These are phyloP conservation scores for Akebia trifoliata DNA, from an alignment of 164 flowering plant species.

Conservation along the genomic window DNA sequence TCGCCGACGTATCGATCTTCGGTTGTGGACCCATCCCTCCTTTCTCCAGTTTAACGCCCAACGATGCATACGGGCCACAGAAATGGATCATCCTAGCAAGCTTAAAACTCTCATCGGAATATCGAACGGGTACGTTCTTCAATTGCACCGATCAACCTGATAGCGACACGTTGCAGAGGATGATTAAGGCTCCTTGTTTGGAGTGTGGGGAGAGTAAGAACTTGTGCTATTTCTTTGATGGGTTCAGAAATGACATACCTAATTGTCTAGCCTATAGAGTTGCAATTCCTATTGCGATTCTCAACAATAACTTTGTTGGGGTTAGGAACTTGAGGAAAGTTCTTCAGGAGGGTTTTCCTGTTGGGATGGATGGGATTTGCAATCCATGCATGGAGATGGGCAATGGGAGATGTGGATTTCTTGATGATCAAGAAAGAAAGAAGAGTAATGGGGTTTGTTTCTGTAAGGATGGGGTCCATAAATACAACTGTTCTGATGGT, in stretches of 20 bases:
- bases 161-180: not conserved
- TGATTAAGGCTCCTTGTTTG: slow-evolving; percentile 6
- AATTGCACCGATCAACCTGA: not conserved
- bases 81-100: too few species aligned
- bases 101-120: not conserved
- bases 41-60: too few species aligned
- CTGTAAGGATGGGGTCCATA: slow-evolving; percentile 7
- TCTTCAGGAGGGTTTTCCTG: slow-evolving; percentile 5
- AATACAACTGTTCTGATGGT: slow-evolving; percentile 14
- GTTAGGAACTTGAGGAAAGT: slow-evolving; percentile 6
- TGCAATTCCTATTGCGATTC: not conserved
- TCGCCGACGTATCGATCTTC: too few species aligned
- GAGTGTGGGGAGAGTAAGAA: slow-evolving; percentile 11
- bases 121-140: not conserved
- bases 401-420: slow-evolving; percentile 9
- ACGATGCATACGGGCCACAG: too few species aligned
- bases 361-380: slow-evolving; percentile 1
- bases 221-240: slow-evolving; percentile 11
- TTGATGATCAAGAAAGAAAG: not conserved
- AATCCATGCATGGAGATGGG: not conserved
- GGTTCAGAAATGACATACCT: not conserved
- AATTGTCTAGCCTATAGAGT: slow-evolving; percentile 6
- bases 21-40: too few species aligned
- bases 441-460: slow-evolving; percentile 6
- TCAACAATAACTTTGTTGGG: not conserved